Evolutionary conservation across 2,329 filamentous ascomycete species (phyloP).

Genomic region (Fusarium hostae): DNA sequence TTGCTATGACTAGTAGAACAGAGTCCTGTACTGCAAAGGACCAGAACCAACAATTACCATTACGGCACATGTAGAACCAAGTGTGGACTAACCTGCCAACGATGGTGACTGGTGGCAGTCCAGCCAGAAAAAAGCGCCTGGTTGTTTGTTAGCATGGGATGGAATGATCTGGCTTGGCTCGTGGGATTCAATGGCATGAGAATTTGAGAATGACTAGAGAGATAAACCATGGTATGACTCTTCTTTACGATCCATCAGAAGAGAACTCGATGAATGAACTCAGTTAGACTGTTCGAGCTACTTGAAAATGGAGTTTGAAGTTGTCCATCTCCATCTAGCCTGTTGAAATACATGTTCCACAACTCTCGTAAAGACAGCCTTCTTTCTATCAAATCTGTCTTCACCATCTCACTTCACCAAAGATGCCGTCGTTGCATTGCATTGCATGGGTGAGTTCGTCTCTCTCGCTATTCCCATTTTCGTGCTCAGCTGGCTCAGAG

Average conservation of each 20-base stretch:
- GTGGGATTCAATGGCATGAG: conserved; percentile 13
- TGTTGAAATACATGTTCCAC: background rate
- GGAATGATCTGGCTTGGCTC: conserved; percentile 14
- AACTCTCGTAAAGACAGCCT: background rate
- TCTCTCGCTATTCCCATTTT: conserved; percentile 22
- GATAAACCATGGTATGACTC: conserved; percentile 1
- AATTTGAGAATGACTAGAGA: conserved; percentile 1
- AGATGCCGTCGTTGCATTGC: background rate
- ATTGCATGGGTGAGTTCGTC: conserved; percentile 6
- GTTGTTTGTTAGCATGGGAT: conserved; percentile 5
- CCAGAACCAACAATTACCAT: background rate
- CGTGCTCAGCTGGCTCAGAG: conserved; percentile 34
- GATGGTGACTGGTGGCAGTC: background rate
- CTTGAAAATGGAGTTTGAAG: background rate
- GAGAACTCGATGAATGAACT: background rate
- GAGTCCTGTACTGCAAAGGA: background rate
- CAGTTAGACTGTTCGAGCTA: background rate
- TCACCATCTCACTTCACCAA: background rate
- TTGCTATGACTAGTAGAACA: conserved; percentile 2
- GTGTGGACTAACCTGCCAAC: background rate
- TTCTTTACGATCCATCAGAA: background rate
- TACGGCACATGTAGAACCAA: conserved; percentile 1
- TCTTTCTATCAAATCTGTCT: background rate
- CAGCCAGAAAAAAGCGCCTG: conserved; percentile 9
- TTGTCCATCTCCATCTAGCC: background rate